Base-by-base conservation (phyloP, 306 rosid species). In the Myrica gale region DNA sequence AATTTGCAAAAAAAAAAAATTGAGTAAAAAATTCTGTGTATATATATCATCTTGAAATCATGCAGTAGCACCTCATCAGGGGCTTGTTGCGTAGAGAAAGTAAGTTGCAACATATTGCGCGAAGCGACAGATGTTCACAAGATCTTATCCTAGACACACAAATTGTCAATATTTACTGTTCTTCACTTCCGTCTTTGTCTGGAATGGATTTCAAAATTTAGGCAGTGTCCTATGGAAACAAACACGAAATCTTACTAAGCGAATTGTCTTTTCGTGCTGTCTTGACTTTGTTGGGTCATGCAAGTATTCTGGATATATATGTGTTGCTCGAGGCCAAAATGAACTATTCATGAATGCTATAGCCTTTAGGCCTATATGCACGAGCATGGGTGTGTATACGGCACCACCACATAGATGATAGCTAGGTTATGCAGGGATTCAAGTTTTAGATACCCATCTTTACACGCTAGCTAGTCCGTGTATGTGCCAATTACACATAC, bases 171-270 rank as follows among this genome's bases (percentile, higher is more conserved):
- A 61, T 71, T 58, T 60, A 12, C 60, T 53, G 37, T 69, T 66
- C 85, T 72, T 81, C 62, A 50, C 21, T 58, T 76, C 76, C 80
- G 52, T 68, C 80, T 79, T 79, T 76, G 41, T 79, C 82, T 46
- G 46, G 17, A 78, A 6, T 41, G 44, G 46, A 23, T 42, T 66
- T 66, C 19, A 65, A 45, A 65, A 65, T 65, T 42, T 65, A 17
- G 11, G 23, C 4, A 42, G 42, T 19, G 39, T 65, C 23, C 46
- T 15, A 1, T 2, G 53, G 53, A 48, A 21, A 5, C 70, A 19
- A 4, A 21, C 46, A 42, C 13, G 9, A 42, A 66, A 66, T 6
- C 37, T 15, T 32, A 11, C 44, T 7, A 55, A 6, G 7, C 37
- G 41, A 17, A 47, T 11, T 2, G 41, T 63, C 68, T 62, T 23